Conservation (phyloP, 2,329 filamentous ascomycete species). For the Nigrograna mackinnonii region DNA sequence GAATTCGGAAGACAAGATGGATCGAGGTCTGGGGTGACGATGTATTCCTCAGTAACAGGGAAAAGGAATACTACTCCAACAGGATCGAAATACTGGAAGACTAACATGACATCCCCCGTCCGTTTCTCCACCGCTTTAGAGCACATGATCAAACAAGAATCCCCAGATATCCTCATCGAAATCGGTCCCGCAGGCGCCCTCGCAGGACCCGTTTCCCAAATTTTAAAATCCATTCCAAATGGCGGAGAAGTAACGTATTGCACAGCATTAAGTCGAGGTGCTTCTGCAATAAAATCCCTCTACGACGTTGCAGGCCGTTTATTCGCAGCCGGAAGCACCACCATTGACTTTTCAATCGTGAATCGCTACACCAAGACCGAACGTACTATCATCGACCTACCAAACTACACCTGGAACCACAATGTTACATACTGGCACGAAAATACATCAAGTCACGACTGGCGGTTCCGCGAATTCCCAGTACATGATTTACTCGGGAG, state of each 20-base stretch:
- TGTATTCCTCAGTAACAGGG: conserved; percentile 8
- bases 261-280: conserved; percentile 22
- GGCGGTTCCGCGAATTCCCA: no score
- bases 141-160: conserved; percentile 14
- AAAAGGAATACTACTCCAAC: not conserved
- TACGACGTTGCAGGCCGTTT: conserved; percentile 10
- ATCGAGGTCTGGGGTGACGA: not conserved
- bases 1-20: not conserved
- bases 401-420: conserved; percentile 32
- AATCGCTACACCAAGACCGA: not conserved
- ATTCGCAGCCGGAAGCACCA: no score
- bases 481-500: conserved; percentile 19
- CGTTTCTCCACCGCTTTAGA: conserved; percentile 48
- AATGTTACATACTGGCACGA: conserved; percentile 17
- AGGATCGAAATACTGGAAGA: conserved; percentile 46
- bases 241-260: conserved; percentile 15
- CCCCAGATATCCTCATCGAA: conserved; percentile 45
- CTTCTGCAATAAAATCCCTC: conserved; percentile 22
- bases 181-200: conserved; percentile 52
- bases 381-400: conserved; percentile 14
- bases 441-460: no score
- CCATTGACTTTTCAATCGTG: not conserved
- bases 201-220: conserved; percentile 43
- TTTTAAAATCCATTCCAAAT: not conserved
- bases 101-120: conserved; percentile 51